A percentile compares a stretch with the other conserved stretches of the same genome.
Conservation (phyloP, 805 yeast genomes). For the Monosporozyma solicola region DNA sequence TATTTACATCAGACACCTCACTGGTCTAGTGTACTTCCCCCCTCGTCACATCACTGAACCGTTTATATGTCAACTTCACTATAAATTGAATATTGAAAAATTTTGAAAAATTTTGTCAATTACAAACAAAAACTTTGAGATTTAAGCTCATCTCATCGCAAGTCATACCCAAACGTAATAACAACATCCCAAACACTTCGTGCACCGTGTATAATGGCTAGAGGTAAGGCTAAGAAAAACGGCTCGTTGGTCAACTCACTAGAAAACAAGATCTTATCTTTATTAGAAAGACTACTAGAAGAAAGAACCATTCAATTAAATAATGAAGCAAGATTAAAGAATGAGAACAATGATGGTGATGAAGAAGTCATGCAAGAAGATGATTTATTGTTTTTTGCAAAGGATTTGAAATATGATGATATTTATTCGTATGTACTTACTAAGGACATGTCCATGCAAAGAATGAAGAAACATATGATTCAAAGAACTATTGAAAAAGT, state of each 20-base stretch:
- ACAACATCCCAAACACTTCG: neutral
- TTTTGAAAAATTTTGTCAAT: neutral
- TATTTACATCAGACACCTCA: too few relatives aligned
- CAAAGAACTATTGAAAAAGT: conserved; percentile 58
- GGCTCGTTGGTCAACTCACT: conserved; percentile 28
- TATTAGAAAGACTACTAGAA: conserved; percentile 49
- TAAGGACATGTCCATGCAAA: conserved; percentile 55
- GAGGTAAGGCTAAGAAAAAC: conserved; percentile 19
- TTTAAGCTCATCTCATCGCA: neutral
- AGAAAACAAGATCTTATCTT: conserved; percentile 49
- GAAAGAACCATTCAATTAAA: conserved; percentile 38
- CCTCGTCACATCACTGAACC: too few relatives aligned
- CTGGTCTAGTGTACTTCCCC: too few relatives aligned
- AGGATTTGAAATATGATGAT: conserved; percentile 44
- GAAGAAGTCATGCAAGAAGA: conserved; percentile 15
- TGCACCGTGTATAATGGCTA: conserved; percentile 24
- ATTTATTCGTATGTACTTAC: conserved; percentile 50
- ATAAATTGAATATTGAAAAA: neutral
- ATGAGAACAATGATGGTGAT: conserved; percentile 5
- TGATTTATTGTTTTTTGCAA: conserved; percentile 46
- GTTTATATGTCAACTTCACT: neutral
- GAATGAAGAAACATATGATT: conserved; percentile 58
- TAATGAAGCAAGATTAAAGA: conserved; percentile 21
- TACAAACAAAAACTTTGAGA: neutral
- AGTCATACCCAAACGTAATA: neutral